phyloP scores from a whole-genome alignment of 2,329 filamentous ascomycete genomes.

The Corynespora cassiicola region DNA sequence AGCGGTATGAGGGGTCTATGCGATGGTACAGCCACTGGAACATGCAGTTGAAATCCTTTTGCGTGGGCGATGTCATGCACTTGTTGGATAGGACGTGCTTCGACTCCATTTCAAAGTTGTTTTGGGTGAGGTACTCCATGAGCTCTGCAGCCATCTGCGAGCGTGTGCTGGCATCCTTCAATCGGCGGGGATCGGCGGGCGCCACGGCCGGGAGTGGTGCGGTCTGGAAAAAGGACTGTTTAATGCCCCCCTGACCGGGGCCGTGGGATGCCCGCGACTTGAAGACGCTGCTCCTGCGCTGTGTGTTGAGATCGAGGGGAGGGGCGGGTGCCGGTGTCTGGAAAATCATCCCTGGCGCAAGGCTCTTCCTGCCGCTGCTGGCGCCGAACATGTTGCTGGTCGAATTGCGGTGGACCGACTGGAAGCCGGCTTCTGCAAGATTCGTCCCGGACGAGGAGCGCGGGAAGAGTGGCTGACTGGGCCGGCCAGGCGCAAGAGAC shows the following conservation, averaged over 20 bases:
- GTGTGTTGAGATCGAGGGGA: constrained; percentile 62
- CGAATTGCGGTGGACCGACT: constrained; percentile 84
- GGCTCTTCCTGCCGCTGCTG: constrained; percentile 69
- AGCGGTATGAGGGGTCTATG: constrained; percentile 91
- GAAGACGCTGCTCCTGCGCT: constrained; percentile 76
- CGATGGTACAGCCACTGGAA: constrained; percentile 98
- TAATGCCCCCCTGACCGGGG: constrained; percentile 68
- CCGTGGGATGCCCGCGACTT: constrained; percentile 65
- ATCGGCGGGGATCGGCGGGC: constrained; percentile 82
- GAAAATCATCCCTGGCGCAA: constrained; percentile 63
- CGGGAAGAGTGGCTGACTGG: constrained; percentile 85
- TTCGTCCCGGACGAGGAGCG: constrained; percentile 84
- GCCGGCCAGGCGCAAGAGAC: constrained; percentile 80
- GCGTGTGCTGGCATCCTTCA: constrained; percentile 82
- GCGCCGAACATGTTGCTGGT: constrained; percentile 69
- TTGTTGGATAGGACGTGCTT: constrained; percentile 92
- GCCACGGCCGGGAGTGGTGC: constrained; percentile 81
- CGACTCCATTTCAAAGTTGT: constrained; percentile 98
- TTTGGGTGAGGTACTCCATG: constrained; percentile 86
- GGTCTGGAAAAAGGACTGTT: constrained; percentile 95
- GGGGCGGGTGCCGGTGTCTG: constrained; percentile 51
- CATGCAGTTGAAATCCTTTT: constrained; percentile 98
- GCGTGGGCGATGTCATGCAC: constrained; percentile 89
- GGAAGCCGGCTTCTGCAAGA: constrained; percentile 78
- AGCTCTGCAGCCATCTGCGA: constrained; percentile 85